phyloP scores from a whole-genome alignment of 345 rosid species.

The Rhodamnia rubescens region DNA sequence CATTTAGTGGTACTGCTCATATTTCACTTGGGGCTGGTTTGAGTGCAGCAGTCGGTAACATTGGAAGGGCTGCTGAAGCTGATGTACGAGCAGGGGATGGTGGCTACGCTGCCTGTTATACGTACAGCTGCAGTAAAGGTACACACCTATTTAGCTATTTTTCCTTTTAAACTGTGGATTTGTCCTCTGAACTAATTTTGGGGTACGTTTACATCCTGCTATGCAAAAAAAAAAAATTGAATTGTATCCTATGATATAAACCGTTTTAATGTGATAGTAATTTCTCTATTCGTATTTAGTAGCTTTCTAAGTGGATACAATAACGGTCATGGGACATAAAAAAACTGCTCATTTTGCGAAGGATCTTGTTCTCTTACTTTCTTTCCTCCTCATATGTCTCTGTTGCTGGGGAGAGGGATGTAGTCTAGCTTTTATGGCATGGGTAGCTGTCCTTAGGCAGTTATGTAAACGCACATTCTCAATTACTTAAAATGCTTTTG shows the following conservation, averaged over 20 bases:
- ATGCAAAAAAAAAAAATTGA: background rate
- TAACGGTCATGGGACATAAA: background rate
- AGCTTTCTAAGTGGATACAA: background rate
- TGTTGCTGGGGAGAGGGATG: background rate
- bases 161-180: background rate
- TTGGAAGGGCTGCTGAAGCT: slow-evolving; percentile 87
- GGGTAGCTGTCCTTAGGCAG: background rate
- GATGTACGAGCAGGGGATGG: slow-evolving; percentile 87
- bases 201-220: background rate
- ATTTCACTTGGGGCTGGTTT: slow-evolving; percentile 86
- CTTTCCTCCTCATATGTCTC: background rate
- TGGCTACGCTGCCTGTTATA: slow-evolving; percentile 92
- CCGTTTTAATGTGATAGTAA: background rate
- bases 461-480: background rate
- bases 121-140: slow-evolving; percentile 99
- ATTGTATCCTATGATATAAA: background rate
- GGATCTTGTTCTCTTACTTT: background rate
- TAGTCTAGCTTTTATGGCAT: background rate
- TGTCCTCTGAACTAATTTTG: background rate
- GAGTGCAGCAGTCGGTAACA: slow-evolving; percentile 77
- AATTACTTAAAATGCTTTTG: background rate
- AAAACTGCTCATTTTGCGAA: background rate
- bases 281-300: background rate
- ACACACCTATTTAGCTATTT: background rate
- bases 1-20: slow-evolving; percentile 81